Evolutionary conservation across 371 early-diverging fungal species (phyloP).

Genomic region (Rhizopus delemar): DNA sequence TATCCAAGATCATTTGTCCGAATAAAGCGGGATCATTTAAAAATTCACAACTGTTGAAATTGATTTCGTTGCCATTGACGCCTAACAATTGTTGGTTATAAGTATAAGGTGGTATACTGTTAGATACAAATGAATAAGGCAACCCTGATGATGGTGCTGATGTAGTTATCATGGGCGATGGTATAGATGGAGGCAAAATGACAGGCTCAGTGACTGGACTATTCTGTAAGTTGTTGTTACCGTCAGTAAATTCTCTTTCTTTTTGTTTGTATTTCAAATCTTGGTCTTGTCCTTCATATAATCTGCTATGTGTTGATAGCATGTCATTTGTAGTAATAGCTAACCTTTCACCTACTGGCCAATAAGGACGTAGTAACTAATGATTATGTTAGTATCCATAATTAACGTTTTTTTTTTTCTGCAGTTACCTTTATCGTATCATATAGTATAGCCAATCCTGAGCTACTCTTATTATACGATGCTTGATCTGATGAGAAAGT

Average conservation of each 20-base stretch:
- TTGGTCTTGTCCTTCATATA: constrained; percentile 36
- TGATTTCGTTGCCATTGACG: constrained; percentile 18
- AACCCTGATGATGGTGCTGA: background rate
- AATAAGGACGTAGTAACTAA: constrained; percentile 32
- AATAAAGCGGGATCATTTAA: constrained; percentile 44
- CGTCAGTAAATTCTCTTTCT: background rate
- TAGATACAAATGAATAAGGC: background rate
- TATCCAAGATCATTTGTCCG: constrained; percentile 52
- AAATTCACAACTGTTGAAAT: constrained; percentile 48
- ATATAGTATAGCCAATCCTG: constrained; percentile 31
- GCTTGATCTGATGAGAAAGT: constrained; percentile 39
- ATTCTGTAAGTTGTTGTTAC: background rate
- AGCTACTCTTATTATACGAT: constrained; percentile 35
- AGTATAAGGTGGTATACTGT: background rate
- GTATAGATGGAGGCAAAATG: background rate
- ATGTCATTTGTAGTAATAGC: constrained; percentile 42
- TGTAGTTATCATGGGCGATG: background rate
- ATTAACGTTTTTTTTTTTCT: background rate
- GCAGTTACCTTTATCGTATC: constrained; percentile 24
- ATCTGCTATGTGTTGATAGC: constrained; percentile 37
- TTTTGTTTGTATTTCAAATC: background rate
- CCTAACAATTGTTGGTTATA: background rate
- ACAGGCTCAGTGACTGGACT: background rate
- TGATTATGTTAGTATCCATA: background rate
- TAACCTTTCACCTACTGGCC: constrained; percentile 50